Percentiles rank a stretch among this genome's conserved stretches.
phyloP scores from a whole-genome alignment of 306 rosid genomes.

The peach (Prunus persica) region Prunus_persica_NCBIv2 NC_034009.1:43990001-43990500 shows the following conservation, averaged over 20 bases:
- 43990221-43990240: neutral
- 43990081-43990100: constrained; percentile 1
- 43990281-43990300: constrained; percentile 1
- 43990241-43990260: constrained; percentile 3
- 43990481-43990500: constrained; percentile 16
- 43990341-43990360: constrained; percentile 9
- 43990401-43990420: constrained; percentile 11
- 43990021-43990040: neutral
- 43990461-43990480: neutral
- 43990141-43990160: constrained; percentile 13
- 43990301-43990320: constrained; percentile 2
- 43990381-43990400: neutral
- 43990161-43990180: neutral
- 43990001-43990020: constrained; percentile 3
- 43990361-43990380: neutral
- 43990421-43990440: constrained; percentile 2
- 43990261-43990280: neutral
- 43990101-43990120: constrained; percentile 3
- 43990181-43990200: constrained; percentile 9
- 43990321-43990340: neutral
- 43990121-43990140: neutral
- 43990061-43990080: constrained; percentile 11
- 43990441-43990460: neutral
- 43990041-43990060: constrained; percentile 19
- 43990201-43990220: constrained; percentile 5